Percentiles rank a stretch among this genome's conserved stretches.
These are phyloP conservation scores for Penicillium hordei DNA, from an alignment of 2,329 filamentous ascomycete genomes.

Conservation along the genomic window DNA sequence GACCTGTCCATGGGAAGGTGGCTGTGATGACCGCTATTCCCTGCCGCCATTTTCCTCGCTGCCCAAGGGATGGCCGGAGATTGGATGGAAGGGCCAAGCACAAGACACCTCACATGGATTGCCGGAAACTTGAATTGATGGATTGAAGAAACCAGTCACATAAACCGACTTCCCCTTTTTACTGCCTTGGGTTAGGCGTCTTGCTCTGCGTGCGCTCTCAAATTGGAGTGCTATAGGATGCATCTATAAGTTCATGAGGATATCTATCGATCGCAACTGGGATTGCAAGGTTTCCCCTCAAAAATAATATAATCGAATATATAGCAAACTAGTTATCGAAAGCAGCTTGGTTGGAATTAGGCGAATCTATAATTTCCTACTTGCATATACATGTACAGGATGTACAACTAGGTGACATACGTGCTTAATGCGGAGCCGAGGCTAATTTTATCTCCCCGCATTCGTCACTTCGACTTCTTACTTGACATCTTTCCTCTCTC, in stretches of 20 bases:
- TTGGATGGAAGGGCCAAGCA: constrained; percentile 52
- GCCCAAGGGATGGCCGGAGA: constrained; percentile 61
- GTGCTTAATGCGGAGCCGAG: constrained; percentile 21
- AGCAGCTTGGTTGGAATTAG: not conserved
- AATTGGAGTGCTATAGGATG: not conserved
- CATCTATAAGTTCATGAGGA: not conserved
- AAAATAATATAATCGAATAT: not conserved
- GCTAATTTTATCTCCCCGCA: constrained; percentile 27
- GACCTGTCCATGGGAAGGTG: constrained; percentile 39
- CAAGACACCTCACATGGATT: constrained; percentile 36
- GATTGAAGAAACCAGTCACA: not conserved
- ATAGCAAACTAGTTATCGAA: not conserved
- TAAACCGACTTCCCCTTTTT: not conserved
- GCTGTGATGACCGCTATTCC: constrained; percentile 58
- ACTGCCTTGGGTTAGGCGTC: not conserved
- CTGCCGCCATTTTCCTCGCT: constrained; percentile 59
- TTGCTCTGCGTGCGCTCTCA: not conserved
- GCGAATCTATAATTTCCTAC: not conserved
- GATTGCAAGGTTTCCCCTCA: not conserved
- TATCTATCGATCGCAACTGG: not conserved
- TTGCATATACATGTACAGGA: not conserved
- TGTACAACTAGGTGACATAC: not conserved
- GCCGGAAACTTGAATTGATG: constrained; percentile 27
- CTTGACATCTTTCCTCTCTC: not conserved
- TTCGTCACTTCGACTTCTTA: constrained; percentile 1